Conservation (phyloP, 192 early-diverging fungal genomes). For the Entomortierella parvispora region DNA sequence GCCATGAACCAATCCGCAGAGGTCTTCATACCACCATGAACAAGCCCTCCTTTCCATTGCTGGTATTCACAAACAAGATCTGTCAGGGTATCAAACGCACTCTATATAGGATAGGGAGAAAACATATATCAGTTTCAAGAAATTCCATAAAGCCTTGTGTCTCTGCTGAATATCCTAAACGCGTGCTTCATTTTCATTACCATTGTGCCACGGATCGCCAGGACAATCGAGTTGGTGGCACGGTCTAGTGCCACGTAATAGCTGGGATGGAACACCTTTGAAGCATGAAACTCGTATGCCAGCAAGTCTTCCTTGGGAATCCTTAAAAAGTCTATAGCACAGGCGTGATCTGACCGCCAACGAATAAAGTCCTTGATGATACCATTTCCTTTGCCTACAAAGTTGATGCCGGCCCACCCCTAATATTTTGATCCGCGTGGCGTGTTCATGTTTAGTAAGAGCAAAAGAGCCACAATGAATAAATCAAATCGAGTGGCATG, state of each 20-base stretch:
- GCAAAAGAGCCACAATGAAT: neutral
- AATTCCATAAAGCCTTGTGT: too few relatives aligned
- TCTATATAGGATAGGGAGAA: slow-evolving; percentile 43
- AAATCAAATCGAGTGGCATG: neutral
- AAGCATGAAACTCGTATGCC: slow-evolving; percentile 72
- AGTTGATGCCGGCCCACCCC: slow-evolving; percentile 79
- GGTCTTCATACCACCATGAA: slow-evolving; percentile 80
- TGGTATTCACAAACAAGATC: slow-evolving; percentile 83
- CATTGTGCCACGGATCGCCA: slow-evolving; percentile 78
- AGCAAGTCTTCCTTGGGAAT: slow-evolving; percentile 71
- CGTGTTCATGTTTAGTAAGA: slow-evolving; percentile 1
- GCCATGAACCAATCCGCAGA: slow-evolving; percentile 79
- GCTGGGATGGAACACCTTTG: slow-evolving; percentile 72
- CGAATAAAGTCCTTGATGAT: slow-evolving; percentile 71
- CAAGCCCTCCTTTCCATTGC: slow-evolving; percentile 80
- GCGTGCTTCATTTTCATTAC: slow-evolving; percentile 20
- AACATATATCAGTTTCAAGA: neutral
- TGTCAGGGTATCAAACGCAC: slow-evolving; percentile 76
- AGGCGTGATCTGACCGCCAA: slow-evolving; percentile 71
- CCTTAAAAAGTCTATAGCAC: slow-evolving; percentile 69
- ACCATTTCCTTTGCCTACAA: slow-evolving; percentile 76
- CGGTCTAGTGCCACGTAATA: slow-evolving; percentile 78
- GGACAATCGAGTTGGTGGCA: slow-evolving; percentile 68
- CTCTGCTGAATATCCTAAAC: neutral
- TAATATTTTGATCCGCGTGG: neutral